Conservation (phyloP, 1,284 basidiomycete genomes). For the Gymnopus androsaceus region DNA sequence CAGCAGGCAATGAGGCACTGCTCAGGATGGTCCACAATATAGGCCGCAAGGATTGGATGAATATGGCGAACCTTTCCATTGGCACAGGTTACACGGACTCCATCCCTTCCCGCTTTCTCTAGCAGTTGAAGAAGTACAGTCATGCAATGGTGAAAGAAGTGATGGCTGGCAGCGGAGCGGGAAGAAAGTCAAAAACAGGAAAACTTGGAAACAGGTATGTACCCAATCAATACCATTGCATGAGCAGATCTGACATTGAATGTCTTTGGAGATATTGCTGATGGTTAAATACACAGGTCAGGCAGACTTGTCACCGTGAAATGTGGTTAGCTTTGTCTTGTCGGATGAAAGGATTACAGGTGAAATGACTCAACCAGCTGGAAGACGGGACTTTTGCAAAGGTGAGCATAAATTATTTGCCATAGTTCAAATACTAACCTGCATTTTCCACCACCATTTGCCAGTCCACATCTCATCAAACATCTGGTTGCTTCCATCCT, state of each 20-base stretch:
- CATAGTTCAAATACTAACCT: constrained; percentile 14
- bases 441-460: constrained; percentile 19
- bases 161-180: constrained; percentile 15
- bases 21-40: constrained; percentile 26
- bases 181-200: constrained; percentile 13
- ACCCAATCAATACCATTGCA: constrained; percentile 27
- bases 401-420: neutral
- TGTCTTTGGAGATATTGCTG: constrained; percentile 22
- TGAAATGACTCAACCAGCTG: constrained; percentile 54
- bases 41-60: constrained; percentile 26
- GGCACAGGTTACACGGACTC: constrained; percentile 24
- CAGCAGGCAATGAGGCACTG: constrained; percentile 28
- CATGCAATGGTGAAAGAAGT: constrained; percentile 31
- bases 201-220: constrained; percentile 27
- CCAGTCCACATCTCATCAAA: constrained; percentile 18
- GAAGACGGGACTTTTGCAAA: constrained; percentile 12
- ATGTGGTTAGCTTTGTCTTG: constrained; percentile 32
- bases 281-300: constrained; percentile 35
- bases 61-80: constrained; percentile 19
- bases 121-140: constrained; percentile 21
- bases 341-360: constrained; percentile 50
- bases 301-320: constrained; percentile 29
- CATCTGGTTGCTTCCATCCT: too few relatives aligned
- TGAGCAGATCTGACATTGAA: constrained; percentile 18
- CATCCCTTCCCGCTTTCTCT: constrained; percentile 21